Conservation (phyloP, 129 eudicot genomes). For the Apium graveolens region DNA sequence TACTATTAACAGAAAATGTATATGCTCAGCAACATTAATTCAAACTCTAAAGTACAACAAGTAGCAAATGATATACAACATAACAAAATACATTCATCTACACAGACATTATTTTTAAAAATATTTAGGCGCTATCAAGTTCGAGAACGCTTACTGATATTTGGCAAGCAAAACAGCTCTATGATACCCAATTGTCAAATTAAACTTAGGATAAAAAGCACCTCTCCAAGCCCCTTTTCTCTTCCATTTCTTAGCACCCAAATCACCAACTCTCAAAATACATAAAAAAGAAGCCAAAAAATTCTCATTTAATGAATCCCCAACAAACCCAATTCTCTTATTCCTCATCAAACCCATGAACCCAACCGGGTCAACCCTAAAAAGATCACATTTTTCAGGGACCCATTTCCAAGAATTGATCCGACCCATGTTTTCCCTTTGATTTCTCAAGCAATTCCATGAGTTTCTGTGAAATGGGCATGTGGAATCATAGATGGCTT, state of each 20-base stretch:
- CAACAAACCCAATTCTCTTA: constrained; percentile 72
- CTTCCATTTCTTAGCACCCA: constrained; percentile 86
- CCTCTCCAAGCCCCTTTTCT: constrained; percentile 94
- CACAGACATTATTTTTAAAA: not conserved
- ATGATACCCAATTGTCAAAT: constrained; percentile 87
- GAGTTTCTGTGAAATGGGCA: constrained; percentile 76
- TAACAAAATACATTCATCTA: not conserved
- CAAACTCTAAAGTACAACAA: not conserved
- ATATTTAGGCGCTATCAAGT: not conserved
- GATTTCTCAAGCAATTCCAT: constrained; percentile 59
- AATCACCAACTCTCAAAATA: constrained; percentile 63
- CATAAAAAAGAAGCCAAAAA: constrained; percentile 72
- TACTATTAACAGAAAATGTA: not conserved
- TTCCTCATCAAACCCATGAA: constrained; percentile 57
- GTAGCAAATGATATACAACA: not conserved
- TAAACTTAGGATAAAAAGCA: constrained; percentile 62
- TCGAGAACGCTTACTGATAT: constrained; percentile 47
- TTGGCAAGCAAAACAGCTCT: constrained; percentile 78
- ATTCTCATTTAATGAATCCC: constrained; percentile 93
- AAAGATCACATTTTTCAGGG: constrained; percentile 59
- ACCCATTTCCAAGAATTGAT: constrained; percentile 94
- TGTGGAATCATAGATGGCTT: constrained; percentile 55
- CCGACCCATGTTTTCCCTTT: constrained; percentile 52
- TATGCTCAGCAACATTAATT: not conserved
- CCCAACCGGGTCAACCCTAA: constrained; percentile 42